phyloP scores from a whole-genome alignment of 345 rosid genomes.

The Citrus hindsii region DNA sequence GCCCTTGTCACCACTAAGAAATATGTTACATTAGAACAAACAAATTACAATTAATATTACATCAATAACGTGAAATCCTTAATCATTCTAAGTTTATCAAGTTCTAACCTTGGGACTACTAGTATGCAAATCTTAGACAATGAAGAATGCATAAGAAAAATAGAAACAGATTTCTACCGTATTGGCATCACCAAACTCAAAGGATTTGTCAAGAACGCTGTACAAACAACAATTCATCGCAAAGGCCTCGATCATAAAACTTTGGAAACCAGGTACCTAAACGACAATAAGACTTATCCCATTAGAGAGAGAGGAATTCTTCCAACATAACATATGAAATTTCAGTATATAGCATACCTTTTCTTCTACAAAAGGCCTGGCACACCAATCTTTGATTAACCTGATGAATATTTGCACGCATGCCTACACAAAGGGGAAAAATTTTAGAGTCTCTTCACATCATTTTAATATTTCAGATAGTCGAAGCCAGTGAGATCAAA shows the following conservation, averaged over 20 bases:
- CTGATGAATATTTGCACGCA: slow-evolving; percentile 89
- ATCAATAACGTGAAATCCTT: neutral
- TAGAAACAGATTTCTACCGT: slow-evolving; percentile 51
- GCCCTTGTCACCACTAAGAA: neutral
- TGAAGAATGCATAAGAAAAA: neutral
- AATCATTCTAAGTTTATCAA: neutral
- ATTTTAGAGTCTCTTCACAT: neutral
- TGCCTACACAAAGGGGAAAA: slow-evolving; percentile 39
- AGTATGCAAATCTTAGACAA: neutral
- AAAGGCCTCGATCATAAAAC: slow-evolving; percentile 64
- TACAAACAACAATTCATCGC: slow-evolving; percentile 79
- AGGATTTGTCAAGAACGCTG: slow-evolving; percentile 86
- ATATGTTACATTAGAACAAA: neutral
- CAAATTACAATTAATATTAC: neutral
- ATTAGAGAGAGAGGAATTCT: neutral
- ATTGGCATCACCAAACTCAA: slow-evolving; percentile 83
- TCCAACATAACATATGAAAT: neutral
- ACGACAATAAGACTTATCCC: neutral
- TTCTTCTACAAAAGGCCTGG: slow-evolving; percentile 54
- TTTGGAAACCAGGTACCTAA: slow-evolving; percentile 86
- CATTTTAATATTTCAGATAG: slow-evolving; percentile 1
- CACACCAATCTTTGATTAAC: slow-evolving; percentile 91
- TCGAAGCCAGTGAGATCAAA: neutral
- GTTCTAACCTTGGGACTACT: neutral
- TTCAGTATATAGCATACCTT: slow-evolving; percentile 35